Percentiles rank a stretch among this genome's conserved stretches.
These are phyloP conservation scores for Hygrophoropsis aurantiaca DNA, from an alignment of 768 basidiomycete genomes.

Conservation along the genomic window DNA sequence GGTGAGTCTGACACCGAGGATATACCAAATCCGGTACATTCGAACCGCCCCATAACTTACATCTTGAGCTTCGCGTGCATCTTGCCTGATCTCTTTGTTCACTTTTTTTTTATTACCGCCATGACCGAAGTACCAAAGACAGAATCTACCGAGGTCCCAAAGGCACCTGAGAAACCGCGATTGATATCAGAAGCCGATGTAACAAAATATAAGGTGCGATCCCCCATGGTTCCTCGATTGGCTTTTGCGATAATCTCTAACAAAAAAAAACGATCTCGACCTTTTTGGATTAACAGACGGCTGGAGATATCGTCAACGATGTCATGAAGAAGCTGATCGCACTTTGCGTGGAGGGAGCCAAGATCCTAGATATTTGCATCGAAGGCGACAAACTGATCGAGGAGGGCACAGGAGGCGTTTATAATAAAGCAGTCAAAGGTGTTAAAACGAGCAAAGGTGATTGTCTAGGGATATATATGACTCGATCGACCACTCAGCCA, in stretches of 20 bases:
- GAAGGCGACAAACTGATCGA: constrained; percentile 95
- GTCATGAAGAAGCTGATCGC: constrained; percentile 85
- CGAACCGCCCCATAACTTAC: constrained; percentile 8
- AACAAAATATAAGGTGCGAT: constrained; percentile 81
- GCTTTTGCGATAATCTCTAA: constrained; percentile 2
- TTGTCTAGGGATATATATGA: constrained; percentile 21
- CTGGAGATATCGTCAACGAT: constrained; percentile 85
- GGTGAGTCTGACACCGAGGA: too few relatives aligned
- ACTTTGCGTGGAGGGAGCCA: constrained; percentile 76
- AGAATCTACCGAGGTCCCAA: constrained; percentile 31
- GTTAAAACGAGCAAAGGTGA: constrained; percentile 85
- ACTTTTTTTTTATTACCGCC: constrained; percentile 8
- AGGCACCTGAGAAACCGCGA: constrained; percentile 48
- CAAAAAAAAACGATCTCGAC: constrained; percentile 17
- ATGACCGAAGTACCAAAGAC: constrained; percentile 66
- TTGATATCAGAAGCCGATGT: constrained; percentile 71
- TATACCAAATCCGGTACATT: constrained; percentile 26
- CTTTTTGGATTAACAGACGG: constrained; percentile 50
- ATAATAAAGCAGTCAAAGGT: constrained; percentile 89
- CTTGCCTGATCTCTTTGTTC: constrained; percentile 5
- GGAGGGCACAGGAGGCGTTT: constrained; percentile 78
- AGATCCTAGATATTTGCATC: constrained; percentile 84
- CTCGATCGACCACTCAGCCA: constrained; percentile 6
- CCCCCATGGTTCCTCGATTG: constrained; percentile 6
- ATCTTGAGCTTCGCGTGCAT: constrained; percentile 1